phyloP scores from a whole-genome alignment of 331 rosid genomes.

The Saraca asoca region DNA sequence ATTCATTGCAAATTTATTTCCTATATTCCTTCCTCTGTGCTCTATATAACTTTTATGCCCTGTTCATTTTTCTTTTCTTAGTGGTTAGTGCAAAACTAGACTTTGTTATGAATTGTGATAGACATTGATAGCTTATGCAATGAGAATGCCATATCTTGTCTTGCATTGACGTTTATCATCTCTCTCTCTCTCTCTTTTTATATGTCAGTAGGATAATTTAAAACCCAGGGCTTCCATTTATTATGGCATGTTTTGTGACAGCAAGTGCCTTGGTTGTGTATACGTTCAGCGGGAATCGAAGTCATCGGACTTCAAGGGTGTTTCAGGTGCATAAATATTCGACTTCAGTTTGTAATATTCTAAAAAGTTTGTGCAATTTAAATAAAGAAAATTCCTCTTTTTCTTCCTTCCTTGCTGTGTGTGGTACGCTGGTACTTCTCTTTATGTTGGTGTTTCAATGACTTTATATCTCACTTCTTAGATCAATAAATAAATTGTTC shows the following conservation, averaged over 20 bases:
- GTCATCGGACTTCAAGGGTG: constrained; percentile 92
- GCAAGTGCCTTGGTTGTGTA: constrained; percentile 98
- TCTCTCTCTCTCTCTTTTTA: no score
- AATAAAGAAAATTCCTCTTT: constrained; percentile 21
- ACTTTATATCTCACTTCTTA: constrained; percentile 7
- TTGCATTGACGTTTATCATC: constrained; percentile 13
- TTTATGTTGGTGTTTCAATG: not conserved
- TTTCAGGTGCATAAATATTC: constrained; percentile 59
- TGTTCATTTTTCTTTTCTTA: constrained; percentile 1
- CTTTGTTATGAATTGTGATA: constrained; percentile 1
- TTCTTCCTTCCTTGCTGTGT: constrained; percentile 2
- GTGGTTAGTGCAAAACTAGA: not conserved
- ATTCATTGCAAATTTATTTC: constrained; percentile 20
- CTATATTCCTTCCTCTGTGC: constrained; percentile 26
- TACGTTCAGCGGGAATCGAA: constrained; percentile 97
- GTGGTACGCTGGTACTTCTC: not conserved
- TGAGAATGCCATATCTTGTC: constrained; percentile 15
- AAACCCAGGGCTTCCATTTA: constrained; percentile 30
- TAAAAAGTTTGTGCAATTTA: constrained; percentile 1
- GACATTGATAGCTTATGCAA: not conserved
- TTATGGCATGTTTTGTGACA: constrained; percentile 44
- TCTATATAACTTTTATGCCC: no score
- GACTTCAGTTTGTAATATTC: constrained; percentile 12
- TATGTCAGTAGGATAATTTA: constrained; percentile 22
- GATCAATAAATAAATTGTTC: constrained; percentile 1